Base-by-base conservation (phyloP, 148 eudicot species). In the Pouteria glomerata region DNA sequence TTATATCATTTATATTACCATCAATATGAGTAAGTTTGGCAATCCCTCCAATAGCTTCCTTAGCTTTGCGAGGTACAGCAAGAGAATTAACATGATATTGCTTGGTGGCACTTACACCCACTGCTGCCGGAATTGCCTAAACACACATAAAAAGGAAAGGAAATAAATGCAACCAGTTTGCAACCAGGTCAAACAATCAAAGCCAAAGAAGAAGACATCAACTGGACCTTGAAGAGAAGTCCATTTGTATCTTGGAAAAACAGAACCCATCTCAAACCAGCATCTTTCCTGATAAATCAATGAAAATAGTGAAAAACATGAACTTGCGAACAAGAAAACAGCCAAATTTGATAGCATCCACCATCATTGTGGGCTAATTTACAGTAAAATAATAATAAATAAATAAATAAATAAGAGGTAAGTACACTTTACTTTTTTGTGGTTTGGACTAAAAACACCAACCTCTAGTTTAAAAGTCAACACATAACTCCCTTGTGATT, bases 181-280 rank as follows among this genome's bases (percentile, higher is more conserved):
- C 15, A 52, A 52, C 11, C 1, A 73, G 33, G 53, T 3, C 51
- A n/a, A 70, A 27, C 31, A 34, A 66, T n/a, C 14, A 33, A 76
- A 48, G 19, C 29, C 57, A 19, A 61, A 34, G 74, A 66, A 66
- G 62, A 27, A 69, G 26, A 29, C 30, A 64, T 48, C 29, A 65
- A 68, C 37, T 61, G 37, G 76, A 95, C 98, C 97, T 95, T 95
- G 81, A 95, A 95, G 30, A 95, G 89, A 79, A 95, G 97, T 63
- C 98, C 98, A 83, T 95, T 95, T 55, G 98, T 95, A 82, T 95
- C 98, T 87, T 95, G 98, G 82, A 95, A 95, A 90, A 95, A 95
- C 72, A 88, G 78, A 69, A 89, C 92, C 96, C 96, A 95, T 77
- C 81, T 91, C 53, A 88, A 85, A 68, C 98, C 98, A 84, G 93